phyloP scores from a whole-genome alignment of 164 flowering plant species.

The Cinnamomum chago region DNA sequence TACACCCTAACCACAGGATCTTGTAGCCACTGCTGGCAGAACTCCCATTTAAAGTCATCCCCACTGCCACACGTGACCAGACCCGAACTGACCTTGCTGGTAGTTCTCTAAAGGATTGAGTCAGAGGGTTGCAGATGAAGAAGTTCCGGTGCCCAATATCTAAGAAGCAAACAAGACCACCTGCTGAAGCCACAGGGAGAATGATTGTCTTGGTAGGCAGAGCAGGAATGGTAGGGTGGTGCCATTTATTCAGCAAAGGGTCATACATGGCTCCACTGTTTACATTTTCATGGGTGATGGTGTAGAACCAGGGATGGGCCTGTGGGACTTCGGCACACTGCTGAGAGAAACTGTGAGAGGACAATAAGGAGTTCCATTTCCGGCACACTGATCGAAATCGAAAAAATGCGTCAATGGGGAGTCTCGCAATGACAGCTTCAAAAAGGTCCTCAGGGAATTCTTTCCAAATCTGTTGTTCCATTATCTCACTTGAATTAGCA shows the following conservation, averaged over 20 bases:
- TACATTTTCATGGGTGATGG: slow-evolving; percentile 68
- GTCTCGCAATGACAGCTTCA: slow-evolving; percentile 88
- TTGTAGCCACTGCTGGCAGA: slow-evolving; percentile 56
- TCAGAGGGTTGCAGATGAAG: slow-evolving; percentile 84
- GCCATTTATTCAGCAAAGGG: slow-evolving; percentile 78
- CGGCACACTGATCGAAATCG: slow-evolving; percentile 80
- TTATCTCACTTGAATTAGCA: slow-evolving; percentile 27
- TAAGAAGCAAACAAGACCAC: slow-evolving; percentile 85
- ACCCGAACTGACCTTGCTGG: slow-evolving; percentile 73
- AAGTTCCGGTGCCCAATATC: slow-evolving; percentile 75
- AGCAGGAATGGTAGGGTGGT: slow-evolving; percentile 57
- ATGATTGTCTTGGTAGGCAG: slow-evolving; percentile 51
- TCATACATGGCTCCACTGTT: slow-evolving; percentile 78
- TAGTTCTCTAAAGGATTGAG: slow-evolving; percentile 64
- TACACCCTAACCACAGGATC: slow-evolving; percentile 77
- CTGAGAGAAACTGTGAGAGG: slow-evolving; percentile 69
- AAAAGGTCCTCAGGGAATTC: slow-evolving; percentile 90
- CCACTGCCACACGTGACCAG: slow-evolving; percentile 88
- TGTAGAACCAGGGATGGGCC: slow-evolving; percentile 82
- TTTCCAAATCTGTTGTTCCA: slow-evolving; percentile 83
- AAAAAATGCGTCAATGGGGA: slow-evolving; percentile 73
- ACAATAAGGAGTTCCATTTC: slow-evolving; percentile 76
- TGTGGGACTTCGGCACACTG: slow-evolving; percentile 59
- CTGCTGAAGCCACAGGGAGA: slow-evolving; percentile 90
- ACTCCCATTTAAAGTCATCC: slow-evolving; percentile 61